phyloP scores from a whole-genome alignment of 1,284 basidiomycete genomes.

The Rhodotorula sp. region DNA sequence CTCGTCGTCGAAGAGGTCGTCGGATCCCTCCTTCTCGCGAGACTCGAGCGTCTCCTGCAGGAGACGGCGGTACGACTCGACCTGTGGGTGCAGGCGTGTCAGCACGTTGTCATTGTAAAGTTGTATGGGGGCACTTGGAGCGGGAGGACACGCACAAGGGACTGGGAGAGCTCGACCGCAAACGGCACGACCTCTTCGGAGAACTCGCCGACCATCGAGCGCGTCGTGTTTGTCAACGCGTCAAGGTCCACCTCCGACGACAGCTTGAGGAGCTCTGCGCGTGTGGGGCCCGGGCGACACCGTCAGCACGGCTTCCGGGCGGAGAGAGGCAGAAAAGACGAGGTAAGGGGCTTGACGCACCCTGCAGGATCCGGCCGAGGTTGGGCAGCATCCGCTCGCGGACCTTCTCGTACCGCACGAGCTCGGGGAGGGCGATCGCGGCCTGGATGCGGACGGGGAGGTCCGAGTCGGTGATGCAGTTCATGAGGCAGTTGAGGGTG shows the following conservation, averaged over 20 bases:
- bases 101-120: not conserved
- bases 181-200: conserved; percentile 82
- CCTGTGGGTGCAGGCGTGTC: conserved; percentile 55
- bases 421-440: conserved; percentile 74
- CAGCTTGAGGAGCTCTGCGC: conserved; percentile 55
- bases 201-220: conserved; percentile 82
- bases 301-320: not conserved
- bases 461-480: conserved; percentile 60
- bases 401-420: conserved; percentile 66
- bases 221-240: conserved; percentile 76
- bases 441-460: conserved; percentile 84
- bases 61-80: conserved; percentile 77
- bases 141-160: conserved; percentile 61
- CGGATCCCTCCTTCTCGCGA: conserved; percentile 53
- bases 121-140: not conserved
- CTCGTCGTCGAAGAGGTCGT: conserved; percentile 42
- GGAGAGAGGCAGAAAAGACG: not conserved
- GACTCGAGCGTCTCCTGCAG: conserved; percentile 62
- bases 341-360: conserved; percentile 57
- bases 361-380: conserved; percentile 83
- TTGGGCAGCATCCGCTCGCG: conserved; percentile 71
- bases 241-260: conserved; percentile 88
- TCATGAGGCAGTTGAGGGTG: conserved; percentile 65
- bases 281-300: not conserved
- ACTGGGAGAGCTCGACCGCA: conserved; percentile 74